Conservation (phyloP, 2,329 filamentous ascomycete genomes). For the Fusarium nisikadoi region DNA sequence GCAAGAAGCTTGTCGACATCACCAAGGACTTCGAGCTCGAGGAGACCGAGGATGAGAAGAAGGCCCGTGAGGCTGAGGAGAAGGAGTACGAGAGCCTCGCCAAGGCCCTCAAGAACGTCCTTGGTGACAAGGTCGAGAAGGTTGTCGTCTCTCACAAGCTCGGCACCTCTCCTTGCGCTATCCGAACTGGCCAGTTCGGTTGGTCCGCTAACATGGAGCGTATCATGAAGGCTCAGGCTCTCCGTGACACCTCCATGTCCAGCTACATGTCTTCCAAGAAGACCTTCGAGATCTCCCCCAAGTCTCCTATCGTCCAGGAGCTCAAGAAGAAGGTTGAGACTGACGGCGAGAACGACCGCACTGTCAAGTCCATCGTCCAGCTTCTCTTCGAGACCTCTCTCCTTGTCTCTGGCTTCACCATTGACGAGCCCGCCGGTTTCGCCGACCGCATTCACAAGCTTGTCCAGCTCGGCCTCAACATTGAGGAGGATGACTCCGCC, state of each 20-base stretch:
- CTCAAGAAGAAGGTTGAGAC: conserved; percentile 99
- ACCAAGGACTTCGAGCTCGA: conserved; percentile 99
- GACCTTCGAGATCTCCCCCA: conserved; percentile 99
- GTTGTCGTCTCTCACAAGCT: conserved; percentile 99
- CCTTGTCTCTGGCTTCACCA: conserved; percentile 98
- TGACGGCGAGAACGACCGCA: conserved; percentile 98
- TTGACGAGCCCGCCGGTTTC: conserved; percentile 97
- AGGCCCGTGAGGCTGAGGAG: conserved; percentile 91
- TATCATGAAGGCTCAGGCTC: conserved; percentile 99
- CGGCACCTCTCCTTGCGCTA: conserved; percentile 91
- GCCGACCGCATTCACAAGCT: conserved; percentile 99
- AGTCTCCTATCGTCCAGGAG: conserved; percentile 97
- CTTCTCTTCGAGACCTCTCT: conserved; percentile 99
- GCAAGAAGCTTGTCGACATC: conserved; percentile 99
- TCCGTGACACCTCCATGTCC: conserved; percentile 99
- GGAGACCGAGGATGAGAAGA: conserved; percentile 99
- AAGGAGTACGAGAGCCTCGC: conserved; percentile 96
- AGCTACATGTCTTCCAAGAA: conserved; percentile 99
- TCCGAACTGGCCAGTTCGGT: conserved; percentile 99
- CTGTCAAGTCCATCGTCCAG: conserved; percentile 98
- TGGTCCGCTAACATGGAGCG: conserved; percentile 99
- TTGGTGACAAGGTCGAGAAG: conserved; percentile 99
- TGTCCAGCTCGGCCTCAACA: conserved; percentile 95
- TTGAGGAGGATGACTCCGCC: conserved; percentile 88
- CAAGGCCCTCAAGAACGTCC: conserved; percentile 98